These are phyloP conservation scores for Aspergillus diversus DNA, from an alignment of 495 filamentous ascomycete genomes.

Conservation along the genomic window DNA sequence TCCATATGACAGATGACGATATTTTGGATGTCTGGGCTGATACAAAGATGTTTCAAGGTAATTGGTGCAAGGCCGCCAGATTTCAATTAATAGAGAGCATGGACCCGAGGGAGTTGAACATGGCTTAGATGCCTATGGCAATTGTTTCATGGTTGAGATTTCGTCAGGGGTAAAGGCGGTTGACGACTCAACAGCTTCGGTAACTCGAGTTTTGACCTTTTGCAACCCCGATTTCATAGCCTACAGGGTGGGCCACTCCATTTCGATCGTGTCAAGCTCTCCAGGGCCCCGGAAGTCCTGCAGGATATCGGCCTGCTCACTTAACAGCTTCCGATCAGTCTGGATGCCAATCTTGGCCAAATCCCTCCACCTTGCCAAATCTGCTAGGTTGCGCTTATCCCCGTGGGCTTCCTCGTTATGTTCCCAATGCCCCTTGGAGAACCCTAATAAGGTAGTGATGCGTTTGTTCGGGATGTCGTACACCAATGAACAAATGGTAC, in stretches of 20 bases:
- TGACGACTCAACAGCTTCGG: too few relatives aligned
- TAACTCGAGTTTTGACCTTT: too few relatives aligned
- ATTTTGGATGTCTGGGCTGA: too few relatives aligned
- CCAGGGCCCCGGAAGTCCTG: slow-evolving; percentile 42
- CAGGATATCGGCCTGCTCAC: slow-evolving; percentile 44
- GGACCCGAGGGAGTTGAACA: too few relatives aligned
- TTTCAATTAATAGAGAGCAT: too few relatives aligned
- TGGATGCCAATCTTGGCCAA: slow-evolving; percentile 39
- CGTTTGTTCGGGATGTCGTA: slow-evolving; percentile 38
- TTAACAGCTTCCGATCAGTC: slow-evolving; percentile 39
- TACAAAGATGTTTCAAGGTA: too few relatives aligned
- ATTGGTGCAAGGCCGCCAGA: too few relatives aligned
- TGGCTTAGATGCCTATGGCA: neutral
- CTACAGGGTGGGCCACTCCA: slow-evolving; percentile 38
- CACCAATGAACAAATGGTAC: slow-evolving; percentile 43
- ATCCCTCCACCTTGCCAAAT: slow-evolving; percentile 39
- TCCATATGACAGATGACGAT: too few relatives aligned
- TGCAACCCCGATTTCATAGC: neutral
- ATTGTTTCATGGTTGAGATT: neutral
- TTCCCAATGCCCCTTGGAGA: slow-evolving; percentile 46
- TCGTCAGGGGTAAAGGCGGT: neutral
- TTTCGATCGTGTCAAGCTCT: slow-evolving; percentile 35
- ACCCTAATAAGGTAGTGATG: slow-evolving; percentile 40
- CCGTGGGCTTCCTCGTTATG: slow-evolving; percentile 38
- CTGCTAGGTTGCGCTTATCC: slow-evolving; percentile 39